A percentile compares a stretch with the other conserved stretches of the same genome.
phyloP scores from a whole-genome alignment of 2,329 filamentous ascomycete species.

The Aspergillus luchuensis region DNA sequence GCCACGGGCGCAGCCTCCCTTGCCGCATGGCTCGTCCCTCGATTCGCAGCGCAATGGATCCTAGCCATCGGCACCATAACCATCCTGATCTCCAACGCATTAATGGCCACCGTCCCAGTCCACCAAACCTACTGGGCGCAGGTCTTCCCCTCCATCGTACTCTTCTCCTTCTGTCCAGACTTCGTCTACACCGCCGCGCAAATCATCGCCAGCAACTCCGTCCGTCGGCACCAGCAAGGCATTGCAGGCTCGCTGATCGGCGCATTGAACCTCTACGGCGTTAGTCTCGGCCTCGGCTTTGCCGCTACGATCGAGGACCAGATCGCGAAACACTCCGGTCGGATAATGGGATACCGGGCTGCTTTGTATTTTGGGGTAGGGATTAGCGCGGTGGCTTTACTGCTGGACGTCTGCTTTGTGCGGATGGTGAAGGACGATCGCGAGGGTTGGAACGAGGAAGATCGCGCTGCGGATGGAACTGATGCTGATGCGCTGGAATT shows the following conservation, averaged over 20 bases:
- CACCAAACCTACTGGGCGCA: slow-evolving; percentile 50
- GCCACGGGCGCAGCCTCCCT: slow-evolving; percentile 41
- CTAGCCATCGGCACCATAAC: slow-evolving; percentile 47
- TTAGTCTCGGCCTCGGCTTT: slow-evolving; percentile 48
- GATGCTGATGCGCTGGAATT: neutral
- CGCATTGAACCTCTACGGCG: slow-evolving; percentile 47
- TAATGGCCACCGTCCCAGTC: slow-evolving; percentile 50
- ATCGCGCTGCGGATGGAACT: neutral
- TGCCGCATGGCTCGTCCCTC: slow-evolving; percentile 51
- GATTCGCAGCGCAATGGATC: slow-evolving; percentile 52
- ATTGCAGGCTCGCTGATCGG: slow-evolving; percentile 55
- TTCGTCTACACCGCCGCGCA: slow-evolving; percentile 55
- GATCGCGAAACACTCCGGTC: slow-evolving; percentile 20
- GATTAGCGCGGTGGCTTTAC: slow-evolving; percentile 31
- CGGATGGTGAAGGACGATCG: slow-evolving; percentile 35
- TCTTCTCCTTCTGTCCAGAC: slow-evolving; percentile 49
- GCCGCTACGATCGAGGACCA: slow-evolving; percentile 44
- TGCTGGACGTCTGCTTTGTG: slow-evolving; percentile 35
- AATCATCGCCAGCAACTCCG: slow-evolving; percentile 57
- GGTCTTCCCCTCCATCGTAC: slow-evolving; percentile 43
- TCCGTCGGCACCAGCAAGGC: slow-evolving; percentile 53
- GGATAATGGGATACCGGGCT: slow-evolving; percentile 33
- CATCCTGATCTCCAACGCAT: slow-evolving; percentile 32
- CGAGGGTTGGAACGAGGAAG: slow-evolving; percentile 36
- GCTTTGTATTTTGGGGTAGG: slow-evolving; percentile 37